Percentiles rank a stretch among this genome's conserved stretches.
Conservation (phyloP, 306 rosid genomes). For the Rosa chinensis region DNA sequence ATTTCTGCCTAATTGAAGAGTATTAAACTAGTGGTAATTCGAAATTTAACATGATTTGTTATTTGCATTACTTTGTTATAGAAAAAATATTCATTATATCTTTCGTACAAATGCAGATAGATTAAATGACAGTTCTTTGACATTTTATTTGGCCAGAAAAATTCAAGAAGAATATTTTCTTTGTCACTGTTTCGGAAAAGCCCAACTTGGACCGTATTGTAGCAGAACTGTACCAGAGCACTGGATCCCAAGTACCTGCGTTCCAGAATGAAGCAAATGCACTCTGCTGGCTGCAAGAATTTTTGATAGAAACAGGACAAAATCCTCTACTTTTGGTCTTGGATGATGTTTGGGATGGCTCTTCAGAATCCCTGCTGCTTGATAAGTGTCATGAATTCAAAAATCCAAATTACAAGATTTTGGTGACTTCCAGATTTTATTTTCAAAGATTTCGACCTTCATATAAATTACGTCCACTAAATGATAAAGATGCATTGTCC, state of each 20-base stretch:
- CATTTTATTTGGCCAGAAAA: not conserved
- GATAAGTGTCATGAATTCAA: conserved; percentile 33
- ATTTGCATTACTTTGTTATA: not conserved
- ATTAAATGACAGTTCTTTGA: not conserved
- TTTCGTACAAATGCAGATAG: too few relatives aligned
- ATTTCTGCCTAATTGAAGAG: not conserved
- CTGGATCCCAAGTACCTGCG: conserved; percentile 11
- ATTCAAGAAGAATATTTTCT: not conserved
- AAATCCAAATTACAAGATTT: conserved; percentile 37
- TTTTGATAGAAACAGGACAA: not conserved
- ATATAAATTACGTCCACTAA: conserved; percentile 33
- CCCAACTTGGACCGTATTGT: conserved; percentile 10
- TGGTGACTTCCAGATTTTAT: not conserved
- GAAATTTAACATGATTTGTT: not conserved
- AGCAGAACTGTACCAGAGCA: conserved; percentile 30
- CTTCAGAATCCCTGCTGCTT: conserved; percentile 13
- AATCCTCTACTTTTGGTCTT: conserved; percentile 1
- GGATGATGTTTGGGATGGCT: conserved; percentile 5
- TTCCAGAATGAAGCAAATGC: conserved; percentile 37
- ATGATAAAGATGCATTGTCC: conserved; percentile 26
- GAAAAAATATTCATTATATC: too few relatives aligned
- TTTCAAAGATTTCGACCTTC: conserved; percentile 30
- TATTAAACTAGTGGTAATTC: not conserved
- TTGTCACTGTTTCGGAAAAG: not conserved
- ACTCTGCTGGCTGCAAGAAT: conserved; percentile 25